phyloP scores from a whole-genome alignment of 2,329 filamentous ascomycete genomes.

The Pyrenochaeta sp. region DNA sequence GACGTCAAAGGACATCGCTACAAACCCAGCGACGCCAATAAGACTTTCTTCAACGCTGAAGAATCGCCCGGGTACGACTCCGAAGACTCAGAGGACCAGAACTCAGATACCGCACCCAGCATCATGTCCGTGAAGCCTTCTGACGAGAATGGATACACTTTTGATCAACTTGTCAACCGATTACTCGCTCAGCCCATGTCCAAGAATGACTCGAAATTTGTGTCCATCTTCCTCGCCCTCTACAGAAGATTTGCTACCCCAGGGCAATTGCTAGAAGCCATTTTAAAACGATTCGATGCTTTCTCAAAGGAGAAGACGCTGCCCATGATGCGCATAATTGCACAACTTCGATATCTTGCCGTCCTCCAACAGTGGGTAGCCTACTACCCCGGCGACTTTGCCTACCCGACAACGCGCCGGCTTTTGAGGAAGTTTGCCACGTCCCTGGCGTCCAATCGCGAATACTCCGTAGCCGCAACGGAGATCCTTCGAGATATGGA shows the following conservation, averaged over 20 bases:
- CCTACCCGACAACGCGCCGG: conserved; percentile 74
- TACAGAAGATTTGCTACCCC: conserved; percentile 94
- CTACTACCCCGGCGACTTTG: conserved; percentile 92
- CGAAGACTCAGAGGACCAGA: conserved; percentile 71
- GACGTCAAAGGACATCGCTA: conserved; percentile 45
- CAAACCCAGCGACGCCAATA: conserved; percentile 54
- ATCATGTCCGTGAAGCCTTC: conserved; percentile 47
- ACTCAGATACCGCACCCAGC: conserved; percentile 65
- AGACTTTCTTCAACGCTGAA: conserved; percentile 71
- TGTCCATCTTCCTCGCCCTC: conserved; percentile 85
- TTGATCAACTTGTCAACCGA: conserved; percentile 74
- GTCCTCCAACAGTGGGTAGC: conserved; percentile 89
- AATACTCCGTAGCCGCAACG: conserved; percentile 83
- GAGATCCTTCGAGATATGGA: conserved; percentile 85
- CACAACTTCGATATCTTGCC: conserved; percentile 83
- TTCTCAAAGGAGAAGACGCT: conserved; percentile 71
- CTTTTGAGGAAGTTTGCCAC: conserved; percentile 77
- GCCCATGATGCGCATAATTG: conserved; percentile 78
- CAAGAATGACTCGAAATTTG: conserved; percentile 87
- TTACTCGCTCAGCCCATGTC: conserved; percentile 82
- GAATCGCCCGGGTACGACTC: conserved; percentile 74
- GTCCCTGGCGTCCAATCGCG: conserved; percentile 76
- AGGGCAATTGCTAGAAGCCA: conserved; percentile 75
- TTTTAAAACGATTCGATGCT: conserved; percentile 77
- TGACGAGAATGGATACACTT: conserved; percentile 67